Evolutionary conservation across 1,284 basidiomycete species (phyloP).

Genomic region (Hypsizygus ulmarius): DNA sequence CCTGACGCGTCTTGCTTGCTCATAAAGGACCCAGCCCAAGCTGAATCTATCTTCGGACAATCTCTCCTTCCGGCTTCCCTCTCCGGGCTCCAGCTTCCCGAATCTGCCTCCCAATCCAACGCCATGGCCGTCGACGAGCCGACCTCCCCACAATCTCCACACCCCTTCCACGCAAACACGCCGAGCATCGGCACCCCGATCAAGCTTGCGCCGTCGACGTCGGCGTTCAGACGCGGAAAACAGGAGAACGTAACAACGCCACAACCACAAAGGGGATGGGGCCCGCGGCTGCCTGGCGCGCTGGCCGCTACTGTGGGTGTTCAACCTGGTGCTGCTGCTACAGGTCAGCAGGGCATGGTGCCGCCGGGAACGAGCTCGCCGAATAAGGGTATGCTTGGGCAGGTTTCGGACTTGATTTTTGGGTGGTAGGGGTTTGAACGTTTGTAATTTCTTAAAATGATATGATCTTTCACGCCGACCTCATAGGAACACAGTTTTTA

Average conservation of each 20-base stretch:
- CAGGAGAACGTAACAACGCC: conserved; percentile 33
- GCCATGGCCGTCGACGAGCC: conserved; percentile 47
- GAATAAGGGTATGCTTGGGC: conserved; percentile 62
- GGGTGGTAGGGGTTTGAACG: conserved; percentile 51
- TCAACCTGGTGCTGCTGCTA: conserved; percentile 3
- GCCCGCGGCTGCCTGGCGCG: conserved; percentile 7
- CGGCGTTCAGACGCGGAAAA: conserved; percentile 58
- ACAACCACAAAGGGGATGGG: conserved; percentile 25
- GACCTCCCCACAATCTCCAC: conserved; percentile 22
- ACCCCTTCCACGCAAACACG: conserved; percentile 23
- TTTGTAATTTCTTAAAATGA: too few species aligned
- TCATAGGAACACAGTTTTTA: too few species aligned
- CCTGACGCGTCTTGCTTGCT: conserved; percentile 1
- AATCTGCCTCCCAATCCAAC: conserved; percentile 26
- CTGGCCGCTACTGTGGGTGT: conserved; percentile 4
- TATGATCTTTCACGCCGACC: too few species aligned
- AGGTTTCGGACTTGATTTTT: conserved; percentile 75
- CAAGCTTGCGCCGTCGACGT: conserved; percentile 62
- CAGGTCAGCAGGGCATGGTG: conserved; percentile 6
- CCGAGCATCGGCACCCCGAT: conserved; percentile 61
- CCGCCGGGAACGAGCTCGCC: conserved; percentile 27
- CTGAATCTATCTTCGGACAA: conserved; percentile 51
- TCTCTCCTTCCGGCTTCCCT: conserved; percentile 25
- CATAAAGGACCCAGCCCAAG: conserved; percentile 54
- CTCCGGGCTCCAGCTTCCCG: conserved; percentile 8